Percentiles rank a stretch among this genome's conserved stretches.
Conservation (phyloP, 2,329 filamentous ascomycete genomes). For the Ophiostoma ulmi region DNA sequence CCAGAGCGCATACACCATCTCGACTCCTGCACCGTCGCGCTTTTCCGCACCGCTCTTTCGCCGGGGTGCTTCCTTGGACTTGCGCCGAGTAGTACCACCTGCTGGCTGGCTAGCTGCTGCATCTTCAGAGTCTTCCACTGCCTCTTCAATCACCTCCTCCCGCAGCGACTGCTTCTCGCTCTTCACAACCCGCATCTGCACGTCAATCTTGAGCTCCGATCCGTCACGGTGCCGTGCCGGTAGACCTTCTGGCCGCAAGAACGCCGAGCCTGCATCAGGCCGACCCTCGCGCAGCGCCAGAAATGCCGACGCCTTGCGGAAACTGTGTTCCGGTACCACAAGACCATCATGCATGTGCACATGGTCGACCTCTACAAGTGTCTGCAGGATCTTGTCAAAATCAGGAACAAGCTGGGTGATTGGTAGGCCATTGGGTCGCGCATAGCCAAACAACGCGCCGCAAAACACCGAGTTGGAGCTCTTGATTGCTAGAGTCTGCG, state of each 20-base stretch:
- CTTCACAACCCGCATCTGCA: conserved; percentile 94
- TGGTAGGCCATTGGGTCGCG: conserved; percentile 71
- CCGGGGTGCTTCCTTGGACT: neutral
- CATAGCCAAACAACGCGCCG: conserved; percentile 83
- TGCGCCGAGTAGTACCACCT: neutral
- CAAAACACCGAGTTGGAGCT: conserved; percentile 96
- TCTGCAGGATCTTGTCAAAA: conserved; percentile 76
- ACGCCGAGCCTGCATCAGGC: conserved; percentile 70
- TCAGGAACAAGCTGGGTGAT: conserved; percentile 78
- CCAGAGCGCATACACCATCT: conserved; percentile 93
- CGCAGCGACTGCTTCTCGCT: conserved; percentile 65
- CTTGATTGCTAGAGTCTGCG: conserved; percentile 69
- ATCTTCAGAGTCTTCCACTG: conserved; percentile 11
- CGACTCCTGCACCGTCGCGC: conserved; percentile 34
- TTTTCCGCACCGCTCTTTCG: conserved; percentile 10
- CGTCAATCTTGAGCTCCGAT: conserved; percentile 84
- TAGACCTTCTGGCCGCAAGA: conserved; percentile 78
- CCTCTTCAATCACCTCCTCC: conserved; percentile 56
- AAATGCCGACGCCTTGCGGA: conserved; percentile 80
- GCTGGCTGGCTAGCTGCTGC: neutral
- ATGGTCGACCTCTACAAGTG: conserved; percentile 81
- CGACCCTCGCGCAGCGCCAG: conserved; percentile 78
- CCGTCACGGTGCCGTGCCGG: conserved; percentile 85
- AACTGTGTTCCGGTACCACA: conserved; percentile 92
- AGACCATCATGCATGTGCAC: conserved; percentile 85